A percentile compares a stretch with the other conserved stretches of the same genome.
These are phyloP conservation scores for Penicillium sp. DNA, from an alignment of 2,329 filamentous ascomycete genomes.

Conservation along the genomic window DNA sequence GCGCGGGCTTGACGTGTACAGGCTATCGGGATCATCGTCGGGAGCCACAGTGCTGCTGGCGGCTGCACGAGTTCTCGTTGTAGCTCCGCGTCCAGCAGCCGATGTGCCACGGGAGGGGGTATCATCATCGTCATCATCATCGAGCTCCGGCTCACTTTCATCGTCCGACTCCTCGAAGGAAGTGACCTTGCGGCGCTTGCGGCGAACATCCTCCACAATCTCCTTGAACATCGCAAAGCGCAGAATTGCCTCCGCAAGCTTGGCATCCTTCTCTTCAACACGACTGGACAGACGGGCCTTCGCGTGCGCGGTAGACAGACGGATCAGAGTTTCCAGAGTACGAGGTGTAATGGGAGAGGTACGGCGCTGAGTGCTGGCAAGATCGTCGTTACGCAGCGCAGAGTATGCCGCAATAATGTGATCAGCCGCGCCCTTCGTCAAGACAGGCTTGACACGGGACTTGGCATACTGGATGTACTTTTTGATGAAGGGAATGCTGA, in stretches of 20 bases:
- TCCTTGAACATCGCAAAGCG: conserved; percentile 98
- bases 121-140: conserved; percentile 35
- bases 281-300: conserved; percentile 86
- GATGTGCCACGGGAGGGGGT: conserved; percentile 28
- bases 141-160: conserved; percentile 45
- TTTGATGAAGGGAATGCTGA: conserved; percentile 98
- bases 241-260: conserved; percentile 84
- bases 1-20: conserved; percentile 57
- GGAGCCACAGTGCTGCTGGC: conserved; percentile 52
- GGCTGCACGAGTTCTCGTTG: conserved; percentile 39
- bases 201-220: conserved; percentile 75
- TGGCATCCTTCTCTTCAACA: conserved; percentile 86
- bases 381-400: conserved; percentile 89
- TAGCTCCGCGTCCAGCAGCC: conserved; percentile 35
- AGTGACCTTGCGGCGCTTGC: conserved; percentile 80
- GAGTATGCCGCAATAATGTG: conserved; percentile 92
- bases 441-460: conserved; percentile 80
- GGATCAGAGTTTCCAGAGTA: conserved; percentile 97
- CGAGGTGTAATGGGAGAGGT: conserved; percentile 95
- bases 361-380: conserved; percentile 89
- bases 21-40: conserved; percentile 57
- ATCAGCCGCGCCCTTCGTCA: conserved; percentile 89
- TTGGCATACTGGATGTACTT: conserved; percentile 99
- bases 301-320: conserved; percentile 92
- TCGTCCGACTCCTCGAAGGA: conserved; percentile 63